Conservation (phyloP, 371 early-diverging fungal species). For the Chytridium lagenaria region DNA sequence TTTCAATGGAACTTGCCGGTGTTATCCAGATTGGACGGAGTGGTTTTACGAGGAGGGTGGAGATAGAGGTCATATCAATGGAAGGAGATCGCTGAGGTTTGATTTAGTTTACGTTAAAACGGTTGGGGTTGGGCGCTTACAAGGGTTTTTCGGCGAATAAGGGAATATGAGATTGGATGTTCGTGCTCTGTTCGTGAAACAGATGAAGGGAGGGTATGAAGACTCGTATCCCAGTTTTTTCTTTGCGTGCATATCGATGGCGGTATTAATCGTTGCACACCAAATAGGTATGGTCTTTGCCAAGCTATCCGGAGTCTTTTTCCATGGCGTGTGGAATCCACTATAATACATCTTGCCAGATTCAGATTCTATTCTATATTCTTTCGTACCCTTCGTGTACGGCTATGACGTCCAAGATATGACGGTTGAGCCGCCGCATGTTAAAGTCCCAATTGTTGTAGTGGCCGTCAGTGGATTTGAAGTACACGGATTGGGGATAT, state of each 20-base stretch:
- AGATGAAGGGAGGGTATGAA: slow-evolving; percentile 70
- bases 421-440: slow-evolving; percentile 76
- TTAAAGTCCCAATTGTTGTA: slow-evolving; percentile 83
- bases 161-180: slow-evolving; percentile 67
- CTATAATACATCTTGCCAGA: slow-evolving; percentile 69
- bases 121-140: slow-evolving; percentile 21
- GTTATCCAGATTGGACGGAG: slow-evolving; percentile 84
- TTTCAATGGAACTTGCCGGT: slow-evolving; percentile 51
- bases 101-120: not conserved
- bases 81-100: slow-evolving; percentile 40
- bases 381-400: slow-evolving; percentile 62
- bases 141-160: slow-evolving; percentile 66
- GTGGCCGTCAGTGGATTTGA: slow-evolving; percentile 93
- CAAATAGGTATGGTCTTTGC: slow-evolving; percentile 89
- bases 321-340: slow-evolving; percentile 86
- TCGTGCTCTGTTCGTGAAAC: slow-evolving; percentile 75
- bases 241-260: slow-evolving; percentile 13
- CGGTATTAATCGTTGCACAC: slow-evolving; percentile 78
- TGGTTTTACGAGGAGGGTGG: slow-evolving; percentile 61
- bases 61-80: slow-evolving; percentile 58
- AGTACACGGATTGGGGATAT: slow-evolving; percentile 73
- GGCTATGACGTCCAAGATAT: slow-evolving; percentile 66
- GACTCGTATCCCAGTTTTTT: slow-evolving; percentile 60
- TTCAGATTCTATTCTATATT: not conserved
- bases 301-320: slow-evolving; percentile 83